Conservation (phyloP, 2,329 filamentous ascomycete species). For the Fonsecaea erecta region DNA sequence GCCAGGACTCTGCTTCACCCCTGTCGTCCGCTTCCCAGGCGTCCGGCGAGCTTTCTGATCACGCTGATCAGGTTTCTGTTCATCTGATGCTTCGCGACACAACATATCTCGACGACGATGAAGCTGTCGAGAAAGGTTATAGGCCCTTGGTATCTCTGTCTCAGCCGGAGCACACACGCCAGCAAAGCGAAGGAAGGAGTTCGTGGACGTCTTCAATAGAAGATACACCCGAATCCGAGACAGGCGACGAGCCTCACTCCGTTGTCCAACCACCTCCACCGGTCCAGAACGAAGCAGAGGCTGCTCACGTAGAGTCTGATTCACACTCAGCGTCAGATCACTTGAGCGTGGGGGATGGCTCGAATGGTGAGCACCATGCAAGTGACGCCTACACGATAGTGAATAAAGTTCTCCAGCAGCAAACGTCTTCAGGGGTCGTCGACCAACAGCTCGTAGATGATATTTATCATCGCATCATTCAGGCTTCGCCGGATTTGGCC, state of each 20-base stretch:
- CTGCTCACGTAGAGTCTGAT: constrained; percentile 11
- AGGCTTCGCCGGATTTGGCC: constrained; percentile 58
- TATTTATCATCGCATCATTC: constrained; percentile 46
- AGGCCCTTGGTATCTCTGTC: constrained; percentile 38
- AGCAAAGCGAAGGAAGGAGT: constrained; percentile 24
- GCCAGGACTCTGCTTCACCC: constrained; percentile 49
- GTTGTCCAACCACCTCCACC: not conserved
- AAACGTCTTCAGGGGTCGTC: constrained; percentile 41
- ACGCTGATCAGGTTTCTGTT: constrained; percentile 60
- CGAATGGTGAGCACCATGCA: constrained; percentile 22
- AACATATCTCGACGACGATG: constrained; percentile 47
- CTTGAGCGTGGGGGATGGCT: constrained; percentile 27
- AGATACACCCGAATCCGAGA: constrained; percentile 23
- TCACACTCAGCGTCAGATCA: constrained; percentile 23
- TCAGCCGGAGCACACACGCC: constrained; percentile 31
- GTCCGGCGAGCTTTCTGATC: constrained; percentile 47
- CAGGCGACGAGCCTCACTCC: not conserved
- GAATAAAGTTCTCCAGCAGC: constrained; percentile 37
- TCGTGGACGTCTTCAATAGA: constrained; percentile 38
- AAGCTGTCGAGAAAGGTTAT: constrained; percentile 45
- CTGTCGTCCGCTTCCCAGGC: constrained; percentile 43
- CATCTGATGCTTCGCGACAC: constrained; percentile 60
- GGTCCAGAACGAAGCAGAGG: constrained; percentile 5
- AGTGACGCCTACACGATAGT: constrained; percentile 38
- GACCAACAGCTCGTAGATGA: constrained; percentile 39